phyloP scores from a whole-genome alignment of 192 early-diverging fungal genomes.

The Geranomyces variabilis region DNA sequence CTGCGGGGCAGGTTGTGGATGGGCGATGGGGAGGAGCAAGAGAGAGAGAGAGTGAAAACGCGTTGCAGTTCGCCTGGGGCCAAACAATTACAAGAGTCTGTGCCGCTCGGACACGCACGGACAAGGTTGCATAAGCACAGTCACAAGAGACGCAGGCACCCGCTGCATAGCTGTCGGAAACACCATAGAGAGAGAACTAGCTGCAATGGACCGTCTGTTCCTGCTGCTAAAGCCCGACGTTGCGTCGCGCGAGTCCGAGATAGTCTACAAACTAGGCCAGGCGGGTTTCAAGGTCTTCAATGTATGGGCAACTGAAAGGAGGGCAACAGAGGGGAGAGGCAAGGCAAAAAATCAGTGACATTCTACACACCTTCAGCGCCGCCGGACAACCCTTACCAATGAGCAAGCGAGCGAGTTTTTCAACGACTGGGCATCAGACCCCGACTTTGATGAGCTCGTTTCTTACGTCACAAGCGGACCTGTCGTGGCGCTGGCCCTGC shows the following conservation, averaged over 20 bases:
- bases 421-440: conserved; percentile 28
- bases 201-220: conserved; percentile 39
- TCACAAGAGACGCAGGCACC: too few relatives aligned
- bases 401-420: conserved; percentile 53
- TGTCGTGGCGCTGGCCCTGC: conserved; percentile 43
- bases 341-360: too few relatives aligned
- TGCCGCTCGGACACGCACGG: too few relatives aligned
- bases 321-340: neutral
- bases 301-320: too few relatives aligned
- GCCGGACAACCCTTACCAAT: conserved; percentile 32
- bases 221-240: conserved; percentile 50
- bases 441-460: conserved; percentile 36
- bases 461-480: conserved; percentile 43
- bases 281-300: conserved; percentile 53
- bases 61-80: too few relatives aligned
- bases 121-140: too few relatives aligned
- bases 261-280: conserved; percentile 38
- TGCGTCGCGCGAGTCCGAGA: conserved; percentile 35
- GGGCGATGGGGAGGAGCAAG: too few relatives aligned
- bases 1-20: too few relatives aligned
- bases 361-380: conserved; percentile 26
- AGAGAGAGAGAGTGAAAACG: too few relatives aligned
- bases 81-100: too few relatives aligned
- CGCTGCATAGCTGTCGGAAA: too few relatives aligned
- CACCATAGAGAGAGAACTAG: neutral